Evolutionary conservation across 2,329 filamentous ascomycete species (phyloP).

Genomic region (Sporothrix dimorphospora): DNA sequence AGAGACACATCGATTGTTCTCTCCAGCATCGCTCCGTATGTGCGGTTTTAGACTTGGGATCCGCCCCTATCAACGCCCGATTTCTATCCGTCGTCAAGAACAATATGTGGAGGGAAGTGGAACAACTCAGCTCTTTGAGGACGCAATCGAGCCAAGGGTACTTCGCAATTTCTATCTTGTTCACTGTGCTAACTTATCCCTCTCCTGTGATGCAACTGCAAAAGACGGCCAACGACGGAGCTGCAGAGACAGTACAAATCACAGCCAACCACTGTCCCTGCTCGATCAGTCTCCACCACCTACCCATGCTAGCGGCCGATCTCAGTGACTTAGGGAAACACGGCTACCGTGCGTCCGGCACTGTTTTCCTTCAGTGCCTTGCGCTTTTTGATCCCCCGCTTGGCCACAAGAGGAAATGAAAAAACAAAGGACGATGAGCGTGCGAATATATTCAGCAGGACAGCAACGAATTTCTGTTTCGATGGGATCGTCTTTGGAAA

Average conservation of each 20-base stretch:
- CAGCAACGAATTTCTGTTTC: neutral
- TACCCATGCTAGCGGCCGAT: slow-evolving; percentile 7
- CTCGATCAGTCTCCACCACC: neutral
- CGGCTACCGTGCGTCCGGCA: slow-evolving; percentile 10
- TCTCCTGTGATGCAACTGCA: neutral
- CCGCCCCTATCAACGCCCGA: neutral
- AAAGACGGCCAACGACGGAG: neutral
- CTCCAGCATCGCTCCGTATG: neutral
- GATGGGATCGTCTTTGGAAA: neutral
- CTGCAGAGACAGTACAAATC: too few relatives aligned
- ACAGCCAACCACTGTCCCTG: neutral
- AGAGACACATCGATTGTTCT: neutral
- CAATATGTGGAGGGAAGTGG: slow-evolving; percentile 7
- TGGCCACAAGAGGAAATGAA: slow-evolving; percentile 7
- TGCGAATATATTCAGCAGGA: neutral
- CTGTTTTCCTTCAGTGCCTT: neutral
- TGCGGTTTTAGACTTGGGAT: neutral
- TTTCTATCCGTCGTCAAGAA: slow-evolving; percentile 3
- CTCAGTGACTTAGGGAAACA: neutral
- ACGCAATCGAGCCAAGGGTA: neutral
- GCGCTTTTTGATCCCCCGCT: slow-evolving; percentile 16
- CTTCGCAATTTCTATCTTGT: neutral
- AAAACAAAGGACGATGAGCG: slow-evolving; percentile 2
- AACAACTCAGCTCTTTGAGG: neutral
- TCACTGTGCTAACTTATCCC: neutral